Percentiles rank a stretch among this genome's conserved stretches.
These are phyloP conservation scores for Cyberlindnera mycetangii DNA, from an alignment of 805 yeast genomes.

Conservation along the genomic window DNA sequence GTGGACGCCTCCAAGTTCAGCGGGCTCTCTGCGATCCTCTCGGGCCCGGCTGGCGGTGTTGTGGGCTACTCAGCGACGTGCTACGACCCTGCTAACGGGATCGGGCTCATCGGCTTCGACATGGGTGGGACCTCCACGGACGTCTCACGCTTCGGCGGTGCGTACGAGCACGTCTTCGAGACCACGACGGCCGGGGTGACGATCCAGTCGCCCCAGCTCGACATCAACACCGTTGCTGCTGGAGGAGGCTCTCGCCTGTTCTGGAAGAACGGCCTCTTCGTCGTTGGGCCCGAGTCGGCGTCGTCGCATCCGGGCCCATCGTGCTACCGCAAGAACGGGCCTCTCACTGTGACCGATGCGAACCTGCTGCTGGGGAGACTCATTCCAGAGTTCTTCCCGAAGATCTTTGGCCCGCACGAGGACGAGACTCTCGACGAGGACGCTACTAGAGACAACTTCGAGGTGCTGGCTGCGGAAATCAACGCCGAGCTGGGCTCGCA, in stretches of 20 bases:
- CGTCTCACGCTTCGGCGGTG: constrained; percentile 34
- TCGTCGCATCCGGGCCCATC: constrained; percentile 49
- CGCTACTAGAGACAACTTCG: constrained; percentile 45
- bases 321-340: constrained; percentile 47
- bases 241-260: constrained; percentile 36
- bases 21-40: constrained; percentile 82
- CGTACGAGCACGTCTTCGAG: constrained; percentile 31
- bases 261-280: constrained; percentile 36
- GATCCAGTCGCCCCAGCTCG: constrained; percentile 39
- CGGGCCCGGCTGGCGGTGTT: constrained; percentile 98
- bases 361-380: constrained; percentile 42
- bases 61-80: constrained; percentile 91
- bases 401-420: constrained; percentile 45
- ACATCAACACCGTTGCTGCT: constrained; percentile 38
- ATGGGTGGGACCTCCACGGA: constrained; percentile 44
- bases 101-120: constrained; percentile 77
- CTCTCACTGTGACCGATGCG: constrained; percentile 46
- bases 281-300: constrained; percentile 47
- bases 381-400: constrained; percentile 40
- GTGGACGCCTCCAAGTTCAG: constrained; percentile 82
- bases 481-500: constrained; percentile 40
- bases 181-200: constrained; percentile 38
- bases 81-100: constrained; percentile 47
- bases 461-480: constrained; percentile 50
- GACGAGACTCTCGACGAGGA: constrained; percentile 35